Percentiles rank a stretch among this genome's conserved stretches.
These are phyloP conservation scores for Verbascum thapsus DNA, from an alignment of 257 asterid species.

Conservation along the genomic window DNA sequence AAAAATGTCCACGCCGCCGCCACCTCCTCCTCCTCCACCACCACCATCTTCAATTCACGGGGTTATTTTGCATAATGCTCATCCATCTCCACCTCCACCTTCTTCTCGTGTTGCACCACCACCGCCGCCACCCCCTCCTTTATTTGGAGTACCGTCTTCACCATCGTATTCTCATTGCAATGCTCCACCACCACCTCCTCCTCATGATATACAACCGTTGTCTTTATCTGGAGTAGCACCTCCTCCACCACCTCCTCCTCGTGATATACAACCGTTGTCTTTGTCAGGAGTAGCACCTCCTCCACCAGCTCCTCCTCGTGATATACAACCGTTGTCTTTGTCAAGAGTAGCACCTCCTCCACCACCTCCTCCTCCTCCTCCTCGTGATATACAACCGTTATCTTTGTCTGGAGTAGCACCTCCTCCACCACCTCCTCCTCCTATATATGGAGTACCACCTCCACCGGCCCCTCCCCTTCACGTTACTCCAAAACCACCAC, in stretches of 20 bases:
- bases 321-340: too few relatives aligned
- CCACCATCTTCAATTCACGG: neutral
- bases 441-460: neutral
- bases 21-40: constrained; percentile 25
- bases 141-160: constrained; percentile 11
- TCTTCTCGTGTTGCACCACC: constrained; percentile 15
- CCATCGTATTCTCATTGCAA: constrained; percentile 32
- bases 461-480: neutral
- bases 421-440: neutral
- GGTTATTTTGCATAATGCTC: constrained; percentile 4
- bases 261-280: neutral
- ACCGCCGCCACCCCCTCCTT: neutral
- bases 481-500: constrained; percentile 17
- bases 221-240: neutral
- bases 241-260: neutral
- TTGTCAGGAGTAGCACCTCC: neutral
- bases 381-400: neutral
- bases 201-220: neutral
- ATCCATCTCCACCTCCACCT: constrained; percentile 30
- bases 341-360: neutral
- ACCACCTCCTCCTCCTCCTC: neutral
- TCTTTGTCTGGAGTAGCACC: constrained; percentile 6
- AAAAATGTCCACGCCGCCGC: constrained; percentile 22
- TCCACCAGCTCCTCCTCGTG: neutral
- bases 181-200: constrained; percentile 9